Evolutionary conservation across 352 stramenopile species (phyloP).

Genomic region (Aphanomyces stellatus): DNA sequence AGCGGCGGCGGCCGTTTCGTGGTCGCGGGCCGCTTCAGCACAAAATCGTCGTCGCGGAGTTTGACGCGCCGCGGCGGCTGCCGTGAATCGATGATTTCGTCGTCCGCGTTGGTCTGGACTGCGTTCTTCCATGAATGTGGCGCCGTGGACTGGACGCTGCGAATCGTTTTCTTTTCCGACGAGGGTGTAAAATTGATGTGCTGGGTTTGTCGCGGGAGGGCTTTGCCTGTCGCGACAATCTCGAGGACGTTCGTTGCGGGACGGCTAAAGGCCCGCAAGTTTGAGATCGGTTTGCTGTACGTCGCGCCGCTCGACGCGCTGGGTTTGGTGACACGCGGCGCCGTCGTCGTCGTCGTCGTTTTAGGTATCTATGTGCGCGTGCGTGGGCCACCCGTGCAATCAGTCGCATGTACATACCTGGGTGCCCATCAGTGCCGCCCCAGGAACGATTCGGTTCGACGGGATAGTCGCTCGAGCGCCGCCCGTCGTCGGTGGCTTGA

Average conservation of each 20-base stretch:
- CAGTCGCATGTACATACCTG: neutral
- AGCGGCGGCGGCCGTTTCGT: neutral
- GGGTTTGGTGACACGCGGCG: neutral
- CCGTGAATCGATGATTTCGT: neutral
- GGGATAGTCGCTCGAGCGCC: neutral
- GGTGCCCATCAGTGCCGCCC: neutral
- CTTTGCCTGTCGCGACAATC: too few species aligned
- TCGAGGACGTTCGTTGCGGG: too few species aligned
- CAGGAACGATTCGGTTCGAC: neutral
- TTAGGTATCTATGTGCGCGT: neutral
- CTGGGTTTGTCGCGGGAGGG: too few species aligned
- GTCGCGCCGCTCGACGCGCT: too few species aligned
- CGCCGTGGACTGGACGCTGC: too few species aligned
- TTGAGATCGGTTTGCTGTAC: neutral
- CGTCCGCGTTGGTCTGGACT: too few species aligned
- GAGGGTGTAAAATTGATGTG: too few species aligned
- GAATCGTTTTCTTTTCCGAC: too few species aligned
- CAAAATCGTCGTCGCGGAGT: neutral
- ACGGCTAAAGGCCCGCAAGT: neutral
- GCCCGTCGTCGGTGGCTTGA: neutral
- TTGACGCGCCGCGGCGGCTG: neutral
- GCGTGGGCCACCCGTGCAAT: neutral
- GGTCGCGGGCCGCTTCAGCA: neutral
- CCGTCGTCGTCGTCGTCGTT: neutral
- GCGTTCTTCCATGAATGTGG: too few species aligned